phyloP scores from a whole-genome alignment of 2,329 filamentous ascomycete species.

The Septoria petroselini region DNA sequence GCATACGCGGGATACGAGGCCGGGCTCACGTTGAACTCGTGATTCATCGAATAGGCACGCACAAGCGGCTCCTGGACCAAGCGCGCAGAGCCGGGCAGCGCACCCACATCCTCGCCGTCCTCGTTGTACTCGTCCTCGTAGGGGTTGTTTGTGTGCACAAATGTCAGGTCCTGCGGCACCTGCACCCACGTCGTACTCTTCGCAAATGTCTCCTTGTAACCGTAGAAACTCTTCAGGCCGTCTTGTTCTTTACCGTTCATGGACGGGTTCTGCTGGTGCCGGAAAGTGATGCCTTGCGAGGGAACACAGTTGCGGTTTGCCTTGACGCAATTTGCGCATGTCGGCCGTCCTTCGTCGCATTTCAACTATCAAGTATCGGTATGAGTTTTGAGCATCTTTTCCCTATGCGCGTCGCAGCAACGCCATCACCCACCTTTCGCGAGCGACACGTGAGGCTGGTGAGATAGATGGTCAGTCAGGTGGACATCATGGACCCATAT shows the following conservation, averaged over 20 bases:
- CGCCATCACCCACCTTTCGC: too few species aligned
- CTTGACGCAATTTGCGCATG: constrained; percentile 60
- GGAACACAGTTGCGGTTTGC: constrained; percentile 59
- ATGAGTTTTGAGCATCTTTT: too few species aligned
- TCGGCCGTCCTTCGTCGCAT: constrained; percentile 58
- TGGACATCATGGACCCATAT: constrained; percentile 13
- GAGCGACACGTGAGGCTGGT: constrained; percentile 8
- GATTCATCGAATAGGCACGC: neutral
- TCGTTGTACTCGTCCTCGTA: constrained; percentile 50
- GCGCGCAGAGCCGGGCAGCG: too few species aligned
- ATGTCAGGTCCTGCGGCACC: constrained; percentile 59
- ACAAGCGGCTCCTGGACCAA: neutral
- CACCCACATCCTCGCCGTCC: constrained; percentile 21
- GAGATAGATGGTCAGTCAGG: neutral
- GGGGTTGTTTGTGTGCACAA: constrained; percentile 61
- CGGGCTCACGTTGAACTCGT: constrained; percentile 15
- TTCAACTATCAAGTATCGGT: too few species aligned
- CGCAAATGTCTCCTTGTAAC: constrained; percentile 64
- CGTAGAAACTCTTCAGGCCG: constrained; percentile 60
- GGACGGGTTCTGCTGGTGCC: constrained; percentile 67
- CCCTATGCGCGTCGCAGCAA: too few species aligned
- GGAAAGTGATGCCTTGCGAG: constrained; percentile 62
- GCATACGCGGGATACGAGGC: constrained; percentile 30
- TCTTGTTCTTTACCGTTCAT: constrained; percentile 55
- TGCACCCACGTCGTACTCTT: constrained; percentile 61